These are phyloP conservation scores for Ophiostoma quercus DNA, from an alignment of 2,329 filamentous ascomycete genomes.

Conservation along the genomic window DNA sequence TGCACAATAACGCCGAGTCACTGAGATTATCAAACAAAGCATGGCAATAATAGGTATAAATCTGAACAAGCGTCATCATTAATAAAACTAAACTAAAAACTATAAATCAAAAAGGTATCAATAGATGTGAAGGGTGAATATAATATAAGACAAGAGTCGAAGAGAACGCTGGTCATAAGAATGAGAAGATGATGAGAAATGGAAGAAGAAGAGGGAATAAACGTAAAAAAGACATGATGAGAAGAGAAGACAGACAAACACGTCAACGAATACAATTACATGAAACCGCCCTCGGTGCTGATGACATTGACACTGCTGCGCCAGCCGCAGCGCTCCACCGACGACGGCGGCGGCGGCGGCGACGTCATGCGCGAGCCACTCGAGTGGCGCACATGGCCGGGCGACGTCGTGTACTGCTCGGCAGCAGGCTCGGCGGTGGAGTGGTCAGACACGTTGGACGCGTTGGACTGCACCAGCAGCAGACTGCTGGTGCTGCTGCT, in stretches of 20 bases:
- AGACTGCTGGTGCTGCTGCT: conserved; percentile 58
- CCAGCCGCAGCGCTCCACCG: conserved; percentile 48
- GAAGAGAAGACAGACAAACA: not conserved
- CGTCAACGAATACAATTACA: conserved; percentile 37
- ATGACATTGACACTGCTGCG: conserved; percentile 53
- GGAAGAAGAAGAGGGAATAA: not conserved
- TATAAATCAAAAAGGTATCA: conserved; percentile 12
- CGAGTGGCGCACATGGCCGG: not conserved
- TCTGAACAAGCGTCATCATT: conserved; percentile 1
- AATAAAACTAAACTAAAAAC: not conserved
- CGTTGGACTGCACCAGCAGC: conserved; percentile 52
- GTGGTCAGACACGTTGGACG: not conserved
- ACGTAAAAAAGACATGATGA: not conserved
- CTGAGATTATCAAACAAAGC: not conserved
- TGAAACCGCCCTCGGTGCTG: conserved; percentile 49
- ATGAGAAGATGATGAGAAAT: not conserved
- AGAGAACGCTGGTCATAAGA: conserved; percentile 9
- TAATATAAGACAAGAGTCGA: conserved; percentile 11
- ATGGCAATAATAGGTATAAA: not conserved
- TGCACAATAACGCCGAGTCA: not conserved
- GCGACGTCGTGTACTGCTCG: not conserved
- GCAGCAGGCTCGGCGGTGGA: not conserved
- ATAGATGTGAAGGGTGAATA: not conserved
- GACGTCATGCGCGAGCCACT: conserved; percentile 28
- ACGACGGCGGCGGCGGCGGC: not conserved